Evolutionary conservation across 805 yeast species (phyloP).

Genomic region (Pichia kluyveri): DNA sequence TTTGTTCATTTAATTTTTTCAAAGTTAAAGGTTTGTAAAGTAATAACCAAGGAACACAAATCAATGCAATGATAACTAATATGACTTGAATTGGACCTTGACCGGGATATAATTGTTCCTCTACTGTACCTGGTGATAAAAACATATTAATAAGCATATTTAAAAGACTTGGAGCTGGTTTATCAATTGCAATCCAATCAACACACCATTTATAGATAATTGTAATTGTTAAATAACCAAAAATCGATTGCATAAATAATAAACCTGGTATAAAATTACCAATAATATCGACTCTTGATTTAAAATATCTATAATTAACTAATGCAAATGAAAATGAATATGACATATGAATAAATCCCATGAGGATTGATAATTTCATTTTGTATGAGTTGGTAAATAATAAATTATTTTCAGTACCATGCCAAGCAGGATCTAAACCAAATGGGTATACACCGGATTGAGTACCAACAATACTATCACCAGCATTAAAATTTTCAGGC

Average conservation of each 20-base stretch:
- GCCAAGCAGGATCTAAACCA: slow-evolving; percentile 72
- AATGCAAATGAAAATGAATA: slow-evolving; percentile 62
- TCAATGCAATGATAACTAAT: slow-evolving; percentile 47
- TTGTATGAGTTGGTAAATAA: slow-evolving; percentile 66
- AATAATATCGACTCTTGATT: slow-evolving; percentile 52
- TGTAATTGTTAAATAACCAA: slow-evolving; percentile 59
- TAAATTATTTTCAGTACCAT: slow-evolving; percentile 66
- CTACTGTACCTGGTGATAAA: slow-evolving; percentile 61
- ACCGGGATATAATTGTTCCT: slow-evolving; percentile 56
- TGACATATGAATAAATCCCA: slow-evolving; percentile 72
- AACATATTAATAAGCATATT: slow-evolving; percentile 74
- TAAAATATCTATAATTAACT: slow-evolving; percentile 50
- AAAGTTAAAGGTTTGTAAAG: slow-evolving; percentile 50
- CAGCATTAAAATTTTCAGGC: slow-evolving; percentile 43
- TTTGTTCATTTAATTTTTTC: slow-evolving; percentile 37
- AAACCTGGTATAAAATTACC: slow-evolving; percentile 72
- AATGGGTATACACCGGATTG: slow-evolving; percentile 45
- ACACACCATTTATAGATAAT: slow-evolving; percentile 68
- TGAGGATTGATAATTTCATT: slow-evolving; percentile 66
- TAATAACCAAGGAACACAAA: slow-evolving; percentile 70
- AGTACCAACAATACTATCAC: slow-evolving; percentile 39
- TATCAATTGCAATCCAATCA: slow-evolving; percentile 56
- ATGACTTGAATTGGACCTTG: slow-evolving; percentile 54
- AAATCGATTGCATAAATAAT: slow-evolving; percentile 66
- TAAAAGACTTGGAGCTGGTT: slow-evolving; percentile 63